phyloP scores from a whole-genome alignment of 495 filamentous ascomycete genomes.

The Hypoxylon intermedium region DNA sequence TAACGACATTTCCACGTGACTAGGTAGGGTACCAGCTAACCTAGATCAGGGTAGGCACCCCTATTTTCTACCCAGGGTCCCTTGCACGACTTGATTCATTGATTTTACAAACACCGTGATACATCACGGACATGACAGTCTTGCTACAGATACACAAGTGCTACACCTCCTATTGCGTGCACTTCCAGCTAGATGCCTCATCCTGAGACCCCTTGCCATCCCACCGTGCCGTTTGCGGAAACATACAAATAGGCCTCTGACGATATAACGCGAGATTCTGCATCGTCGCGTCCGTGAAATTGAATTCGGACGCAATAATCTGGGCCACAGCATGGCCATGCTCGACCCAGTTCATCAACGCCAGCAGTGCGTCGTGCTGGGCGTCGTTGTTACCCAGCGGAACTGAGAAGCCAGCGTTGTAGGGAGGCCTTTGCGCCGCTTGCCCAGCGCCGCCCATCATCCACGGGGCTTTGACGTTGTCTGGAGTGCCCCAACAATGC shows the following conservation, averaged over 20 bases:
- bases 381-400: conserved; percentile 52
- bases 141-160: too few species aligned
- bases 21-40: too few species aligned
- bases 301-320: conserved; percentile 52
- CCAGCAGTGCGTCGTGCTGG: conserved; percentile 55
- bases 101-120: too few species aligned
- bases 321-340: conserved; percentile 46
- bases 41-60: too few species aligned
- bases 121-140: too few species aligned
- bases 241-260: conserved; percentile 54
- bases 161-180: conserved; percentile 17
- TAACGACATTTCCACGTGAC: too few species aligned
- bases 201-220: conserved; percentile 32
- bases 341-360: conserved; percentile 63
- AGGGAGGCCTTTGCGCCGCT: conserved; percentile 40
- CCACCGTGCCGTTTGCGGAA: conserved; percentile 41
- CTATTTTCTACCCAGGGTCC: too few species aligned
- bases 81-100: too few species aligned
- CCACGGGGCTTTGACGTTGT: conserved; percentile 54
- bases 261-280: conserved; percentile 43
- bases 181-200: conserved; percentile 38
- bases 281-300: conserved; percentile 35
- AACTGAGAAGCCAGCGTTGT: conserved; percentile 38
- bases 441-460: conserved; percentile 51
- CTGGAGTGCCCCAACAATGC: conserved; percentile 48